Evolutionary conservation across 371 early-diverging fungal genomes (phyloP), one percentile per base, ranked within the genome.

Genomic region (Syncephalastrum racemosum): DNA sequence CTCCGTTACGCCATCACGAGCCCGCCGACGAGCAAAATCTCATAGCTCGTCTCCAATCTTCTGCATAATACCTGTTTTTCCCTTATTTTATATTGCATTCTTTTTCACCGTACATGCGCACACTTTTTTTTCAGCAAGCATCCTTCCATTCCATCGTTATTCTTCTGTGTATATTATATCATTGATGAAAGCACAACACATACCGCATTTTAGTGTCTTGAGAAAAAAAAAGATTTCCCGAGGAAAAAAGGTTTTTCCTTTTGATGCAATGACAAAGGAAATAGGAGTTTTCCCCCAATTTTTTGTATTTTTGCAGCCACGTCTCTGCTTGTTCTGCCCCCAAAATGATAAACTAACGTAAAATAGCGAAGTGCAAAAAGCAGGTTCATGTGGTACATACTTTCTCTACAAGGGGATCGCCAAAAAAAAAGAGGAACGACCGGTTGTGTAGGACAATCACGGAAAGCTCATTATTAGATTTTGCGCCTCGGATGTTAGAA

Each of bases 21-120:
- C 59, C 73, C 18, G 70, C 68, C 27, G 69, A 69, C 58, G 71
- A 77, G 65, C 51, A 61, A 43, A 46, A 47, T 39, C 60, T 63
- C 25, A 46, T 63, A n/a, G 47, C 48, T 18, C 53, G 63, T 48
- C 47, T 59, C 25, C 44, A 59, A 50, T 22, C 50, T 23, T 50
- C 20, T 45, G 19, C 25, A 16, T 27, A 20, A 22, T 50, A 31
- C 36, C 36, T 31, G n/a, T 23, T 50, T 50, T 50, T 1, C 15
- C 15, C 2, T 23, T 50, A 12, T 23, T 50, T 23, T 50, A 12
- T 8, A 25, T 27, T 22, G 16, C 25, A 24, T 50, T 6, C 16
- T 27, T 15, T 15, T 15, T 4, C 50, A 16, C 50, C 50, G 15
- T 10, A 50, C 15, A 10, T 22, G 10, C 50, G 8, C 50, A 10